Conservation (phyloP, 139 green algal genomes). For the Tetradesmus lagerheimii region DNA sequence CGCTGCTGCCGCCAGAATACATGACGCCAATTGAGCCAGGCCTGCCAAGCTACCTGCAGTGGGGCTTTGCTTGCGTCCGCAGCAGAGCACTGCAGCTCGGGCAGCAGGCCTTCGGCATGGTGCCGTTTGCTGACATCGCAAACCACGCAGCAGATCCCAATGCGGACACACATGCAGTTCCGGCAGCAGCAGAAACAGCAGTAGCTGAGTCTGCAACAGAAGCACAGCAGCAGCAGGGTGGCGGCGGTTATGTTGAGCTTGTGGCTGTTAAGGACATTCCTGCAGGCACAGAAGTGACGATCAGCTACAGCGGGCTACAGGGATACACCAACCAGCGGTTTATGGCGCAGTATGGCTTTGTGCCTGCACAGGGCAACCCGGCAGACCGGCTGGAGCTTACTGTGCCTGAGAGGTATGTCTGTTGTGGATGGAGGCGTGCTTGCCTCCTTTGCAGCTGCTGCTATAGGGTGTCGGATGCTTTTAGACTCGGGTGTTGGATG, state of each 20-base stretch:
- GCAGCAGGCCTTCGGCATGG: constrained; percentile 28
- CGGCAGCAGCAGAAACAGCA: background rate
- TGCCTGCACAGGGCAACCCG: background rate
- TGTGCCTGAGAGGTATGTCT: constrained; percentile 14
- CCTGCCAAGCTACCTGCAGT: constrained; percentile 34
- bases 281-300: constrained; percentile 31
- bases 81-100: constrained; percentile 21
- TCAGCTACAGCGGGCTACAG: constrained; percentile 22
- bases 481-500: too few species aligned
- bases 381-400: background rate
- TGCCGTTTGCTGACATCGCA: constrained; percentile 20
- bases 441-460: too few species aligned
- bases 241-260: constrained; percentile 18
- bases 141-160: constrained; percentile 36
- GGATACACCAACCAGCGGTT: constrained; percentile 36
- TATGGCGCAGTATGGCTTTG: constrained; percentile 40
- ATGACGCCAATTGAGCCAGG: background rate
- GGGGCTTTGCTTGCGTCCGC: constrained; percentile 29
- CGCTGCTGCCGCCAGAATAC: constrained; percentile 5
- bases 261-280: constrained; percentile 47
- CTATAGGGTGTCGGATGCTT: too few species aligned
- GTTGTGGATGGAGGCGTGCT: too few species aligned
- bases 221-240: background rate
- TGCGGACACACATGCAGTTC: background rate
- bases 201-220: background rate